Conservation (phyloP, 805 yeast genomes). For the Kockiozyma suomiensis region DNA sequence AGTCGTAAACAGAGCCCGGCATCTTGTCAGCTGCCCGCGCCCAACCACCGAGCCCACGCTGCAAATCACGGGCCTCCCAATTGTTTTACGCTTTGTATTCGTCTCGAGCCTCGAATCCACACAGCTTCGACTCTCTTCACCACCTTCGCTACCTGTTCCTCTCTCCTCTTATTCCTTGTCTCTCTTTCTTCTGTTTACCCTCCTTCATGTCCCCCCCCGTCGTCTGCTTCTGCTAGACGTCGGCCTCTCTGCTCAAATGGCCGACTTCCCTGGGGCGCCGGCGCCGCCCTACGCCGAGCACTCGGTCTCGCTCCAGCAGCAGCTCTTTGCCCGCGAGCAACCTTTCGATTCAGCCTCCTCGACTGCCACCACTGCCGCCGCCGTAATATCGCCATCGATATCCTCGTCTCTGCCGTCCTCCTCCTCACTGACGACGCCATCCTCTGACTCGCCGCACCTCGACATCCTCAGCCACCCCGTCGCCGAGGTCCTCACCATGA, state of each 20-base stretch:
- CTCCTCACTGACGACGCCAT: conserved; percentile 11
- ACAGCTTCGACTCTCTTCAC: neutral
- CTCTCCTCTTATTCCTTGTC: neutral
- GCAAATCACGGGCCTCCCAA: conserved; percentile 26
- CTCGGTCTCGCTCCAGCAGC: conserved; percentile 16
- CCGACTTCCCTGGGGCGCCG: conserved; percentile 22
- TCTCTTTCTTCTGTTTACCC: neutral
- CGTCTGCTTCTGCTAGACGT: conserved; percentile 4
- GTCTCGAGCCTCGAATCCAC: neutral
- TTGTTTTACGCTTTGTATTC: neutral
- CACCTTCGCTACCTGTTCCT: neutral
- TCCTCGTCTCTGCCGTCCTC: conserved; percentile 7
- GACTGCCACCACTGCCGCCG: neutral
- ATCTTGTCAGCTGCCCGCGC: neutral
- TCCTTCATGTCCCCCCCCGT: conserved; percentile 7
- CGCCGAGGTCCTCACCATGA: conserved; percentile 77
- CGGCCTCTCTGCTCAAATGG: conserved; percentile 11
- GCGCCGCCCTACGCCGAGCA: conserved; percentile 13
- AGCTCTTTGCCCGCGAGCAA: conserved; percentile 5
- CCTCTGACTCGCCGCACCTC: conserved; percentile 46
- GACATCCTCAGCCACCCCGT: conserved; percentile 84
- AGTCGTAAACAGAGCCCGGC: neutral
- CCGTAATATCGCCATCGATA: conserved; percentile 7
- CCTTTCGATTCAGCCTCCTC: neutral
- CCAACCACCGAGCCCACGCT: conserved; percentile 28